Conservation (phyloP, 306 rosid genomes). For the Cercis canadensis region DNA sequence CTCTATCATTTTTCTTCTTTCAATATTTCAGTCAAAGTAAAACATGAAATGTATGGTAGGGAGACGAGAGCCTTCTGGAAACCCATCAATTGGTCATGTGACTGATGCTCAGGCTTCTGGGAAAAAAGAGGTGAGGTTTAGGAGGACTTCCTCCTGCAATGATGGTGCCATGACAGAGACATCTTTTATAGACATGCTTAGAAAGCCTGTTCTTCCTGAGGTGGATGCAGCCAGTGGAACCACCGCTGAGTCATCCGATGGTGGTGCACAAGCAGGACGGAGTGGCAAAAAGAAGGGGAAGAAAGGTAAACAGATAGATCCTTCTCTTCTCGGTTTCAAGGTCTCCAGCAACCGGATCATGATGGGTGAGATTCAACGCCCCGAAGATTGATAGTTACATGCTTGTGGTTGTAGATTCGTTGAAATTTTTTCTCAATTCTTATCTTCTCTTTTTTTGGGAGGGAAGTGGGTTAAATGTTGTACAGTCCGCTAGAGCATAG, state of each 20-base stretch:
- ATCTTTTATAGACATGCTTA: slow-evolving; percentile 75
- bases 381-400: slow-evolving; percentile 52
- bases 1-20: neutral
- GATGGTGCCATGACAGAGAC: slow-evolving; percentile 68
- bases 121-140: slow-evolving; percentile 55
- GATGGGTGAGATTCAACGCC: slow-evolving; percentile 83
- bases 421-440: slow-evolving; percentile 26
- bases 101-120: slow-evolving; percentile 53
- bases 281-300: slow-evolving; percentile 76
- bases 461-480: slow-evolving; percentile 34
- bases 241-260: slow-evolving; percentile 51
- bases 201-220: slow-evolving; percentile 58
- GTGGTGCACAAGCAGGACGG: slow-evolving; percentile 53
- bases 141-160: slow-evolving; percentile 58
- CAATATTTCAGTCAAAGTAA: slow-evolving; percentile 6
- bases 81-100: slow-evolving; percentile 38
- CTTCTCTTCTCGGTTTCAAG: slow-evolving; percentile 76
- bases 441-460: slow-evolving; percentile 8
- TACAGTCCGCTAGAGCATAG: slow-evolving; percentile 53
- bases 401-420: slow-evolving; percentile 43
- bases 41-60: slow-evolving; percentile 38
- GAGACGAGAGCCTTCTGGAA: slow-evolving; percentile 44
- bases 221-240: slow-evolving; percentile 48
- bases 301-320: slow-evolving; percentile 81
- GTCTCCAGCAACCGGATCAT: slow-evolving; percentile 77